Conservation (phyloP, 2,329 filamentous ascomycete genomes). For the Colletotrichum sp. region DNA sequence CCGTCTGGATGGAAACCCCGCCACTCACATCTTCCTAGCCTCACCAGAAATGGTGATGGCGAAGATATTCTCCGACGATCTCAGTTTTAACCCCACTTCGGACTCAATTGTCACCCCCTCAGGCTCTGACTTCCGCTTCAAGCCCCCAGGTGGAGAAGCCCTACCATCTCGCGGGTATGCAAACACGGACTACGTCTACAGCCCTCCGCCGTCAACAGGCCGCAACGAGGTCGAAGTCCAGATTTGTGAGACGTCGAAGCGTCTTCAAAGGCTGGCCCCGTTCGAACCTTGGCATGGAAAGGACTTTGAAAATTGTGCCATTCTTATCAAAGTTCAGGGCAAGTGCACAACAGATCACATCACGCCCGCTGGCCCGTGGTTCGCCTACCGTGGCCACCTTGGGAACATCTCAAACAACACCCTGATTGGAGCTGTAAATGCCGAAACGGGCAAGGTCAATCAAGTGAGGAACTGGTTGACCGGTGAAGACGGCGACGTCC, state of each 20-base stretch:
- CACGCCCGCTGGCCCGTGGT: slow-evolving; percentile 78
- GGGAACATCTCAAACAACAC: slow-evolving; percentile 86
- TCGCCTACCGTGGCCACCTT: slow-evolving; percentile 79
- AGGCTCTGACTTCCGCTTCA: slow-evolving; percentile 73
- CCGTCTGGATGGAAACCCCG: slow-evolving; percentile 79
- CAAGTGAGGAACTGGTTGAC: slow-evolving; percentile 43
- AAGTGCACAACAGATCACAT: slow-evolving; percentile 83
- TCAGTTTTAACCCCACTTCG: slow-evolving; percentile 76
- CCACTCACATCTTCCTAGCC: slow-evolving; percentile 77
- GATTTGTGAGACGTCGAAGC: slow-evolving; percentile 72
- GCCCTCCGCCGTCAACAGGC: slow-evolving; percentile 44
- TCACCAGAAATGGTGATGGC: slow-evolving; percentile 78
- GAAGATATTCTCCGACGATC: slow-evolving; percentile 71
- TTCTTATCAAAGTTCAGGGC: slow-evolving; percentile 77
- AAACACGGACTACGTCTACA: slow-evolving; percentile 58
- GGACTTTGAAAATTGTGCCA: slow-evolving; percentile 68
- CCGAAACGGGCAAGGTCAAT: slow-evolving; percentile 63
- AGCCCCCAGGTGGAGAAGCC: slow-evolving; percentile 67
- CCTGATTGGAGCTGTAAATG: slow-evolving; percentile 48
- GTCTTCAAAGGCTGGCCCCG: slow-evolving; percentile 72
- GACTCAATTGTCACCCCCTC: slow-evolving; percentile 70
- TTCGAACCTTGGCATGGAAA: slow-evolving; percentile 75
- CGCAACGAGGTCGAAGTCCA: slow-evolving; percentile 57
- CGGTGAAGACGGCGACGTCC: slow-evolving; percentile 70
- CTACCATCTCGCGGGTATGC: slow-evolving; percentile 51